Percentiles rank a stretch among this genome's conserved stretches.
Evolutionary conservation across 225 moss, liverwort and hornwort genomes (phyloP).

Genomic region (Takakia lepidozioides): DNA sequence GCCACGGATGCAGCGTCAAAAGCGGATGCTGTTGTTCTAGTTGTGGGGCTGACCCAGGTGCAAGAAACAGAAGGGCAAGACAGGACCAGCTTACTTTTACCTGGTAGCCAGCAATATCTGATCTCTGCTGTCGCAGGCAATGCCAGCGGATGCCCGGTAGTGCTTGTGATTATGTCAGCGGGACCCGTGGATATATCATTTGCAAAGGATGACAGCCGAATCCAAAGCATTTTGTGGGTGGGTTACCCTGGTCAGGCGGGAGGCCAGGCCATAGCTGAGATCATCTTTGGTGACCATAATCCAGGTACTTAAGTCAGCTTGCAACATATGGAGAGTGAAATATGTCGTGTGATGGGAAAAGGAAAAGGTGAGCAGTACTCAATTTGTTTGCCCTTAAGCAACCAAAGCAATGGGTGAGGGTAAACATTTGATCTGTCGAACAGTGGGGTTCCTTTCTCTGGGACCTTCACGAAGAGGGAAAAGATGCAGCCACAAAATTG

Average conservation of each 20-base stretch:
- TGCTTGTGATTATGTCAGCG: constrained; percentile 78
- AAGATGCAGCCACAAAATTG: no score
- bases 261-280: constrained; percentile 72
- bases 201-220: constrained; percentile 46
- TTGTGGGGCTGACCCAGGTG: constrained; percentile 60
- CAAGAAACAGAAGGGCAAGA: constrained; percentile 63
- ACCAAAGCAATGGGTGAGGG: no score
- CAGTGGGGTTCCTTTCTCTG: no score
- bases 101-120: constrained; percentile 54
- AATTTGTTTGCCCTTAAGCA: no score
- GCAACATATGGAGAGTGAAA: no score
- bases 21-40: constrained; percentile 55
- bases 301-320: constrained; percentile 41
- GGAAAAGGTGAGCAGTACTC: no score
- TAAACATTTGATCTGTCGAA: no score
- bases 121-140: constrained; percentile 29
- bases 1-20: constrained; percentile 16
- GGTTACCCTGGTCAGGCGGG: constrained; percentile 89
- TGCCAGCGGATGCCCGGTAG: constrained; percentile 46
- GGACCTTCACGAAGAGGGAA: no score
- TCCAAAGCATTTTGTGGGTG: constrained; percentile 81
- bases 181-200: constrained; percentile 76
- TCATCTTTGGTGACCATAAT: constrained; percentile 62
- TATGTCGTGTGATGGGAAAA: no score
- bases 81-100: constrained; percentile 55